Conservation (phyloP, 192 early-diverging fungal genomes). For the Coemansia sp. region DNA sequence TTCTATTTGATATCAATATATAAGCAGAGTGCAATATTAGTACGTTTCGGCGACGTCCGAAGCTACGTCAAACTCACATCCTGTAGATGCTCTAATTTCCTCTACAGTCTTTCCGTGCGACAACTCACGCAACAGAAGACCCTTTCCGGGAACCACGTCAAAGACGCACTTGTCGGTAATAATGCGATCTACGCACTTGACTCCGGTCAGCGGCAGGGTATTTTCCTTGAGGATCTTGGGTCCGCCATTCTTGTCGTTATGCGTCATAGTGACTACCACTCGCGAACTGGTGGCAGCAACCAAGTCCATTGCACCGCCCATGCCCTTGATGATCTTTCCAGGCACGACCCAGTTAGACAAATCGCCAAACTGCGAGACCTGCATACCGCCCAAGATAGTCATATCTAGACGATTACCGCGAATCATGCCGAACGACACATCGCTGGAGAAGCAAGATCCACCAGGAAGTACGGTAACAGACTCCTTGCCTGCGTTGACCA, state of each 20-base stretch:
- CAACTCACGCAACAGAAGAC: slow-evolving; percentile 68
- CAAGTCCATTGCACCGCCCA: slow-evolving; percentile 84
- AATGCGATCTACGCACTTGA: slow-evolving; percentile 67
- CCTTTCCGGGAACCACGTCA: slow-evolving; percentile 63
- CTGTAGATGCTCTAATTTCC: slow-evolving; percentile 69
- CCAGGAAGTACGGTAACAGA: slow-evolving; percentile 74
- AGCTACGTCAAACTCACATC: slow-evolving; percentile 63
- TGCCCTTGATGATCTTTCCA: slow-evolving; percentile 86
- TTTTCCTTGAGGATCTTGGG: slow-evolving; percentile 77
- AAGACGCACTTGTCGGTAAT: slow-evolving; percentile 76
- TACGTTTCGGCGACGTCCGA: slow-evolving; percentile 54
- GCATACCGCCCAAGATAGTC: slow-evolving; percentile 77
- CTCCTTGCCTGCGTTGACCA: slow-evolving; percentile 86
- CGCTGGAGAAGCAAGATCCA: slow-evolving; percentile 71
- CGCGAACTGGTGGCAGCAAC: slow-evolving; percentile 69
- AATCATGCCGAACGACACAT: slow-evolving; percentile 82
- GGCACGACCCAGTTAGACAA: slow-evolving; percentile 89
- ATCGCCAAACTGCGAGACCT: slow-evolving; percentile 77
- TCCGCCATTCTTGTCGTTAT: slow-evolving; percentile 66
- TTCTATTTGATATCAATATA: background rate
- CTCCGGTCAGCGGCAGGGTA: slow-evolving; percentile 75
- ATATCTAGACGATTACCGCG: slow-evolving; percentile 77
- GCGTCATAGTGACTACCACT: slow-evolving; percentile 79
- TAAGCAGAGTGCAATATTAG: slow-evolving; percentile 1
- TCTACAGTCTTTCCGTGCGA: slow-evolving; percentile 65